Percentiles rank a stretch among this genome's conserved stretches.
These are phyloP conservation scores for Marsdenia floribunda DNA, from an alignment of 257 asterid species.

Conservation along the genomic window DNA sequence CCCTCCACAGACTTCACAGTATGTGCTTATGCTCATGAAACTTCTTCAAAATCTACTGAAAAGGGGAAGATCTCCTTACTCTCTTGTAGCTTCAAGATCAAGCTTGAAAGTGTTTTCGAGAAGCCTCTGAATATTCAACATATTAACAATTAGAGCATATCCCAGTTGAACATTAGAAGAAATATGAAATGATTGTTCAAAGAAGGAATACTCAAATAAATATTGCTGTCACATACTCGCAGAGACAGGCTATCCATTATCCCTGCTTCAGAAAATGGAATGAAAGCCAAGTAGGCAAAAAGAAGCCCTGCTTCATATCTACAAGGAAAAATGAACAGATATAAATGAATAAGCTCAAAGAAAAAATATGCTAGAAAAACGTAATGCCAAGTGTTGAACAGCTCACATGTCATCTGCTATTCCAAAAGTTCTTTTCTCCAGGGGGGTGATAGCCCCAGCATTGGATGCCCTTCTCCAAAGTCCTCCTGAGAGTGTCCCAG, in stretches of 20 bases:
- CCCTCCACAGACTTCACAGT: not conserved
- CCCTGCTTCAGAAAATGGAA: constrained; percentile 88
- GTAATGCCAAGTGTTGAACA: constrained; percentile 1
- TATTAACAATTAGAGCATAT: not conserved
- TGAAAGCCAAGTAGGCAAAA: constrained; percentile 63
- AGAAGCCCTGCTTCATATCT: constrained; percentile 98
- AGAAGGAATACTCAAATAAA: not conserved
- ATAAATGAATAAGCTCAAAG: constrained; percentile 3
- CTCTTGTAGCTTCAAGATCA: constrained; percentile 81
- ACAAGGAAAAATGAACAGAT: constrained; percentile 22
- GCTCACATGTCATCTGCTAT: constrained; percentile 91
- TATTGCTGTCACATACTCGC: constrained; percentile 44
- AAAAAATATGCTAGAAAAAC: not conserved
- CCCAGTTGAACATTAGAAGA: not conserved
- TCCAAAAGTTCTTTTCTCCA: constrained; percentile 84
- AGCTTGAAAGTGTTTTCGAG: constrained; percentile 81
- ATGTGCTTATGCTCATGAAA: not conserved
- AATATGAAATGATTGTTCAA: not conserved
- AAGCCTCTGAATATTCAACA: constrained; percentile 61
- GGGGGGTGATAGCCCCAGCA: constrained; percentile 70
- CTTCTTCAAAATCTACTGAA: not conserved
- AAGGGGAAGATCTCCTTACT: constrained; percentile 45
- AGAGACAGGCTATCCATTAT: constrained; percentile 75
- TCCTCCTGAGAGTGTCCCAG: constrained; percentile 53
- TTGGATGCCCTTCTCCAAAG: constrained; percentile 83